Evolutionary conservation across 1,284 basidiomycete genomes (phyloP).

Genomic region (Boletellus deceptivus): DNA sequence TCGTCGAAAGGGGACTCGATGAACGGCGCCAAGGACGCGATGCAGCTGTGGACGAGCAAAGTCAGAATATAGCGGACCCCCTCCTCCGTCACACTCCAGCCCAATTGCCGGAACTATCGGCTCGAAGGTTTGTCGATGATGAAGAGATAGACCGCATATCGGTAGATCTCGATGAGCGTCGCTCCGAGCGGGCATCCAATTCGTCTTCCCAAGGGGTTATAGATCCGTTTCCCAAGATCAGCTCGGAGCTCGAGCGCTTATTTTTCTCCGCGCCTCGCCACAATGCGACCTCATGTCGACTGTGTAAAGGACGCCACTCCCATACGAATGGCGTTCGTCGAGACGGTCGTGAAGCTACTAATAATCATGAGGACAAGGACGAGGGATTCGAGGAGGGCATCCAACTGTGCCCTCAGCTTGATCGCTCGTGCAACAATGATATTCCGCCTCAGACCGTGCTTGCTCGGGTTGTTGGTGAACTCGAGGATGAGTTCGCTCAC

Average conservation of each 20-base stretch:
- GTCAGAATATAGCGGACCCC: neutral
- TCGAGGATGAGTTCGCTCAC: constrained; percentile 89
- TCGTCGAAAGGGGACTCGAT: constrained; percentile 80
- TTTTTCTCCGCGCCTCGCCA: constrained; percentile 80
- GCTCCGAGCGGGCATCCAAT: constrained; percentile 34
- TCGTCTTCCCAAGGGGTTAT: constrained; percentile 15
- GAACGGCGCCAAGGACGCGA: constrained; percentile 53
- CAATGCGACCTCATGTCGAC: constrained; percentile 62
- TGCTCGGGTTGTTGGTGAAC: constrained; percentile 72
- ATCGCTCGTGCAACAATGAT: constrained; percentile 8
- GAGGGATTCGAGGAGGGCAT: constrained; percentile 18
- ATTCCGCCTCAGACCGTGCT: constrained; percentile 83
- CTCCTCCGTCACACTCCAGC: neutral
- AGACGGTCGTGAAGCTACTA: neutral
- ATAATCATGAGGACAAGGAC: constrained; percentile 9
- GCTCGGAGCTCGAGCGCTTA: constrained; percentile 71
- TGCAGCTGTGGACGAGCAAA: constrained; percentile 11
- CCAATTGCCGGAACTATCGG: constrained; percentile 8
- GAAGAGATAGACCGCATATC: constrained; percentile 35
- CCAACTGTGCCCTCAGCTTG: constrained; percentile 2
- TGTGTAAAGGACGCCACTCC: constrained; percentile 50
- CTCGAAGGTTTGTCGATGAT: constrained; percentile 27
- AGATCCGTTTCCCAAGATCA: constrained; percentile 75
- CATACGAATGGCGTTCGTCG: constrained; percentile 1
- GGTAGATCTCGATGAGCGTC: constrained; percentile 34